Conservation (phyloP, 1,139 yeast species). For the Spencermartinsiella ligniputridi region DNA sequence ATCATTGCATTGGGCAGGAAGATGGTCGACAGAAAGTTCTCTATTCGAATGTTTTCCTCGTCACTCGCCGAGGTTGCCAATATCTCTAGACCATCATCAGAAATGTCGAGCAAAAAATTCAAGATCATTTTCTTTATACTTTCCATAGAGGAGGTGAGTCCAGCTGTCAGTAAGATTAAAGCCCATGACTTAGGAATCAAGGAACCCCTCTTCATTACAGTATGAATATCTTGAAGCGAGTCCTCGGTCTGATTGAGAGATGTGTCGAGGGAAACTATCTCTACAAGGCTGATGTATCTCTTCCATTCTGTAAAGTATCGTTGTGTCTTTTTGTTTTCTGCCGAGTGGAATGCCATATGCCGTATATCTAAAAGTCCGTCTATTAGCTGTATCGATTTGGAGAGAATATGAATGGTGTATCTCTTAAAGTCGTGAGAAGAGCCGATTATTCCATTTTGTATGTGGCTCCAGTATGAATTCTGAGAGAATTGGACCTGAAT, state of each 20-base stretch:
- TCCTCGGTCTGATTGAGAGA: conserved; percentile 85
- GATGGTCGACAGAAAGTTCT: conserved; percentile 45
- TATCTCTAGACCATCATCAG: conserved; percentile 42
- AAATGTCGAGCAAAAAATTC: conserved; percentile 52
- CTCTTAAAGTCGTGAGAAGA: conserved; percentile 67
- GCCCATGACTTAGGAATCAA: conserved; percentile 69
- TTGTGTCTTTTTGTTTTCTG: conserved; percentile 21
- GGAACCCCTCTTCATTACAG: conserved; percentile 46
- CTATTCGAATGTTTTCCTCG: background rate
- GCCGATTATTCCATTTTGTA: conserved; percentile 57
- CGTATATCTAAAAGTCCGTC: conserved; percentile 38
- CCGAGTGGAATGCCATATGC: conserved; percentile 46
- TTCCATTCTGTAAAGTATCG: conserved; percentile 58
- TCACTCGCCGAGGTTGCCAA: conserved; percentile 38
- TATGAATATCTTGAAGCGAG: conserved; percentile 60
- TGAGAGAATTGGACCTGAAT: conserved; percentile 38
- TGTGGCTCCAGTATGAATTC: conserved; percentile 52
- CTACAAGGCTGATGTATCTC: conserved; percentile 67
- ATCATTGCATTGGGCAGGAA: conserved; percentile 62
- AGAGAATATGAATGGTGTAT: conserved; percentile 63
- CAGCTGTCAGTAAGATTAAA: conserved; percentile 65
- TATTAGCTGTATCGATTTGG: conserved; percentile 52
- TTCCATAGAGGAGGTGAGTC: conserved; percentile 74
- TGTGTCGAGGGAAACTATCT: conserved; percentile 78
- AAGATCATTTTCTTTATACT: conserved; percentile 67